Evolutionary conservation across 805 yeast genomes (phyloP).

Genomic region (Lipomyces japonicus): DNA sequence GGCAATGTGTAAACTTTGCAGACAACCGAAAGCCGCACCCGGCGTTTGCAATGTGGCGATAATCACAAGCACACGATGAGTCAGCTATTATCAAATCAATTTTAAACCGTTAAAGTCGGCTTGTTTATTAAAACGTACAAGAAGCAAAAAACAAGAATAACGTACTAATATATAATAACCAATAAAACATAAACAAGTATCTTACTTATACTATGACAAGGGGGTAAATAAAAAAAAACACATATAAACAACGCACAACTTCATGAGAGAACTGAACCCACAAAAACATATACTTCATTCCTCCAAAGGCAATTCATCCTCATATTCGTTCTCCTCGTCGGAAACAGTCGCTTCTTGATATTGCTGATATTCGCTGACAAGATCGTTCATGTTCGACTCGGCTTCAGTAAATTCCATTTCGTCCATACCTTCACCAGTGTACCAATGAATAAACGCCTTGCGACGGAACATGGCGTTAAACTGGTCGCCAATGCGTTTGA

Average conservation of each 20-base stretch:
- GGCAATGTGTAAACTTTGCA: no score
- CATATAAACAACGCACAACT: no score
- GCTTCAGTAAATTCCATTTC: conserved; percentile 94
- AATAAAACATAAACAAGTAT: background rate
- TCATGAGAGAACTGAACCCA: no score
- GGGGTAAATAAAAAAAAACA: no score
- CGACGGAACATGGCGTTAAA: conserved; percentile 90
- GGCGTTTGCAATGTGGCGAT: no score
- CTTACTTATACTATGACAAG: no score
- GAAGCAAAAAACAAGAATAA: background rate
- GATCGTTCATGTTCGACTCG: conserved; percentile 85
- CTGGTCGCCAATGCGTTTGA: conserved; percentile 86
- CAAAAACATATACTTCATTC: no score
- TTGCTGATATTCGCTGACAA: conserved; percentile 88
- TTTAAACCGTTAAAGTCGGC: no score
- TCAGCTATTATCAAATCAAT: no score
- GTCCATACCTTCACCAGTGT: conserved; percentile 95
- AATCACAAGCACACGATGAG: no score
- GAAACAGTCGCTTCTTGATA: conserved; percentile 83
- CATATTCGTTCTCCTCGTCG: conserved; percentile 71
- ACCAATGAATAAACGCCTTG: conserved; percentile 96
- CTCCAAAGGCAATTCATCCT: conserved; percentile 31
- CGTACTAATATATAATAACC: background rate
- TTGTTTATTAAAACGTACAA: background rate
- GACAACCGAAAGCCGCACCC: no score